phyloP scores from a whole-genome alignment of 441 rosid species.

The Rhodomyrtus psidioides region DNA sequence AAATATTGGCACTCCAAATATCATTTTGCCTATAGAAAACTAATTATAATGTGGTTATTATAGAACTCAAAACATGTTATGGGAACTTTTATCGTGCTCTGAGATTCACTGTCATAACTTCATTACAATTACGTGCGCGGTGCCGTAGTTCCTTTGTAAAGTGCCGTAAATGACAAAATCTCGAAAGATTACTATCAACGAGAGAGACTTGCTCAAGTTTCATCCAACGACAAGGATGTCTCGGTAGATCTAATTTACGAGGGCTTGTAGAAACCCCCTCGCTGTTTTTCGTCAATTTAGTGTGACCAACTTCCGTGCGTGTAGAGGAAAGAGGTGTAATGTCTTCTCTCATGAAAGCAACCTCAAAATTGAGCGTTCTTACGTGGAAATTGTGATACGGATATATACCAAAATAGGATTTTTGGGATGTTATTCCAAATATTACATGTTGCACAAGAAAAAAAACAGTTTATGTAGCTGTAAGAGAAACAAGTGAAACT shows the following conservation, averaged over 20 bases:
- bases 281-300: neutral
- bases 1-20: too few relatives aligned
- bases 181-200: neutral
- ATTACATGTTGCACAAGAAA: too few relatives aligned
- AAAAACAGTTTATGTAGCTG: too few relatives aligned
- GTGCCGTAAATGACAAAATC: neutral
- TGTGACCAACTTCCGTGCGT: neutral
- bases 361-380: neutral
- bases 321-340: neutral
- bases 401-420: too few relatives aligned
- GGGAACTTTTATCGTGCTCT: neutral
- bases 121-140: neutral
- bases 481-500: too few relatives aligned
- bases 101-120: neutral
- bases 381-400: neutral
- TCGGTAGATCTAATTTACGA: neutral
- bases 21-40: too few relatives aligned
- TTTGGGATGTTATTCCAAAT: too few relatives aligned
- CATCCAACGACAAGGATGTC: neutral
- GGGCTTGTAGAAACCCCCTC: neutral
- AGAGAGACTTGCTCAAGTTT: neutral
- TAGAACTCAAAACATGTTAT: neutral
- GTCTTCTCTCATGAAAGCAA: neutral
- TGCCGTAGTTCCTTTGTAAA: neutral
- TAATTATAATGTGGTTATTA: neutral